Conservation (phyloP, 1,284 basidiomycete species). For the Jaminaea rosea region DNA sequence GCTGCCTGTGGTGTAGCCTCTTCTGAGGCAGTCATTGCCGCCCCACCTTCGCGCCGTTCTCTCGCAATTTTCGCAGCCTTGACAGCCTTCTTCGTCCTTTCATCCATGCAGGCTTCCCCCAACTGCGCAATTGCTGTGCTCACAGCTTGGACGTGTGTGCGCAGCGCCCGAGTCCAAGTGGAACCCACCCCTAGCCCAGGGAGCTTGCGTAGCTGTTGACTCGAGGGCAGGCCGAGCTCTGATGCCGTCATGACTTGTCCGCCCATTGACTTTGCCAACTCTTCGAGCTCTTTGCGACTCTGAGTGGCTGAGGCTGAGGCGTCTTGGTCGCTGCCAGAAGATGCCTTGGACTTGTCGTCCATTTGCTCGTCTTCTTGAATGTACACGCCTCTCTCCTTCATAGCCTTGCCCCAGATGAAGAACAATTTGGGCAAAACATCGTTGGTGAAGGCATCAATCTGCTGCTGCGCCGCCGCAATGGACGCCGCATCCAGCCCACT, state of each 20-base stretch:
- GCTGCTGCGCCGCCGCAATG: constrained; percentile 3
- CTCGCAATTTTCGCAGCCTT: neutral
- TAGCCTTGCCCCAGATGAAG: constrained; percentile 1
- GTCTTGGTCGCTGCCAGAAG: too few relatives aligned
- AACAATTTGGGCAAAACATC: constrained; percentile 4
- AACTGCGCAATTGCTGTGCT: neutral
- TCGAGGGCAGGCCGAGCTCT: neutral
- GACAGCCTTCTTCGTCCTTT: neutral
- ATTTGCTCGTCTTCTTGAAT: neutral
- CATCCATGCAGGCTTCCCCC: neutral
- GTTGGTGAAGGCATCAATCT: constrained; percentile 1
- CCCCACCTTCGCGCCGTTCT: neutral
- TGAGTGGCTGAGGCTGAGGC: neutral
- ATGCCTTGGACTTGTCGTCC: too few relatives aligned
- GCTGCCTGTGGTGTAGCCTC: too few relatives aligned
- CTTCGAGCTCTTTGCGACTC: neutral
- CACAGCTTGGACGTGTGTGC: neutral
- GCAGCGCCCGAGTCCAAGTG: neutral
- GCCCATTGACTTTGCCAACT: neutral
- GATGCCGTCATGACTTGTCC: neutral
- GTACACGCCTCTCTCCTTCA: constrained; percentile 1
- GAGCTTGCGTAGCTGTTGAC: neutral
- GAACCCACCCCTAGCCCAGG: neutral
- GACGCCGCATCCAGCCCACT: neutral
- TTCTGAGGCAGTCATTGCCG: too few relatives aligned